Evolutionary conservation across 106 monocot species (phyloP).

Genomic region (Dendrobium huoshanense): DNA sequence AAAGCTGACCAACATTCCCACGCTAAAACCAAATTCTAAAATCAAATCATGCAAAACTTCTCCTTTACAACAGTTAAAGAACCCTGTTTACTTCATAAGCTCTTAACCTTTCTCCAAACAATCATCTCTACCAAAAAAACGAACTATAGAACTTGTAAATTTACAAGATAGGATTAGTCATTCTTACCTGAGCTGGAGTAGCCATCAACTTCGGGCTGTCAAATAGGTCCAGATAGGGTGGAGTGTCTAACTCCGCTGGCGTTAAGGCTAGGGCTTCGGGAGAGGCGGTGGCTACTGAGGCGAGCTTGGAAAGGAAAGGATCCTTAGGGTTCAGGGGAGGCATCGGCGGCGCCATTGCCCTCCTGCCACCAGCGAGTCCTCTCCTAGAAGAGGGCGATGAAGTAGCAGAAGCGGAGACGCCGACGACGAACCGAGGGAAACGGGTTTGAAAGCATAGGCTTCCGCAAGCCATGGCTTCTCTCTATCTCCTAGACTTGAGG

Average conservation of each 20-base stretch:
- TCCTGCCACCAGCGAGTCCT: not conserved
- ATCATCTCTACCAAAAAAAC: not conserved
- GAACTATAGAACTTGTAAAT: not conserved
- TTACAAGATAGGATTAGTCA: not conserved
- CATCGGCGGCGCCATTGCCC: slow-evolving; percentile 17
- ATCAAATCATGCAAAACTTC: not conserved
- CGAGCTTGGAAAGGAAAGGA: slow-evolving; percentile 65
- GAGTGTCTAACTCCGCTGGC: slow-evolving; percentile 28
- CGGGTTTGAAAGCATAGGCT: slow-evolving; percentile 9
- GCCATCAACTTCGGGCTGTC: slow-evolving; percentile 87
- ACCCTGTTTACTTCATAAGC: not conserved
- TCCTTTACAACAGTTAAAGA: not conserved
- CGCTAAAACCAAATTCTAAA: too few species aligned
- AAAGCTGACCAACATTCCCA: not conserved
- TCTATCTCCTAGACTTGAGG: not conserved
- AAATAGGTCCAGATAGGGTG: slow-evolving; percentile 70
- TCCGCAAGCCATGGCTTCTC: slow-evolving; percentile 19
- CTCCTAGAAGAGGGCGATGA: slow-evolving; percentile 4
- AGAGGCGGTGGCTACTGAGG: slow-evolving; percentile 43
- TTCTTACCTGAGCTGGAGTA: slow-evolving; percentile 63
- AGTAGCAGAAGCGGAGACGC: slow-evolving; percentile 7
- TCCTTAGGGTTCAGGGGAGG: slow-evolving; percentile 59
- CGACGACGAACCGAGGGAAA: not conserved
- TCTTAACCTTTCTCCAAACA: not conserved
- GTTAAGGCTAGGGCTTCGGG: slow-evolving; percentile 33